Percentiles rank a stretch among this genome's conserved stretches.
Conservation (phyloP, 1,284 basidiomycete species). For the Peniophora sp. region DNA sequence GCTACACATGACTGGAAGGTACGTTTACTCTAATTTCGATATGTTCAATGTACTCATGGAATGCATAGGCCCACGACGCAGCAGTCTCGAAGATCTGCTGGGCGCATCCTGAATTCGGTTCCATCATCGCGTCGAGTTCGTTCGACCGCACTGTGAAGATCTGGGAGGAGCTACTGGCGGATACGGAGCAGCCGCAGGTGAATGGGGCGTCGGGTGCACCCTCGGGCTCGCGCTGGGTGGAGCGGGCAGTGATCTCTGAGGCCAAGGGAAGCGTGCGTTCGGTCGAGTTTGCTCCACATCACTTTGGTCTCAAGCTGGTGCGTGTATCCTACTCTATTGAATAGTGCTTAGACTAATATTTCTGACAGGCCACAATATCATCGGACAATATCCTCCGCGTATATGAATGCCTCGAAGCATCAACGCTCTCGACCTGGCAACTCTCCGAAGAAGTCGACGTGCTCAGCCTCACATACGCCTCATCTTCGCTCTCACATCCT, state of each 20-base stretch:
- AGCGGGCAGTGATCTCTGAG: conserved; percentile 71
- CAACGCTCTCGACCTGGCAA: conserved; percentile 74
- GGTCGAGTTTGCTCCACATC: conserved; percentile 80
- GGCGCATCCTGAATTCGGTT: conserved; percentile 87
- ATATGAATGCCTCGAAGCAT: conserved; percentile 86
- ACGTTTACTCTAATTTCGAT: conserved; percentile 10
- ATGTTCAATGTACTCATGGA: not conserved
- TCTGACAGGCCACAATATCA: conserved; percentile 69
- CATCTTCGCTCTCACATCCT: conserved; percentile 36
- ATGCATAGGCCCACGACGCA: conserved; percentile 77
- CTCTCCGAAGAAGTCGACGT: conserved; percentile 77
- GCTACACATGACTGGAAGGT: conserved; percentile 88
- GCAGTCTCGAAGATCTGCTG: conserved; percentile 77
- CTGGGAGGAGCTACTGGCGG: conserved; percentile 68
- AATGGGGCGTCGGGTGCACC: conserved; percentile 21
- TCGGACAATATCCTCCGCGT: conserved; percentile 81
- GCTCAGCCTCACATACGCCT: conserved; percentile 35
- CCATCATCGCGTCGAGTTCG: conserved; percentile 75
- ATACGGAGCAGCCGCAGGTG: conserved; percentile 25
- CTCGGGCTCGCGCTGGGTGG: conserved; percentile 54
- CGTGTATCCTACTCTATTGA: conserved; percentile 18
- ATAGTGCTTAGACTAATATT: not conserved
- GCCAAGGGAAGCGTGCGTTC: conserved; percentile 77
- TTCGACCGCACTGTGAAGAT: conserved; percentile 87
- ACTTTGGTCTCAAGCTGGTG: conserved; percentile 83